Conservation (phyloP, 331 rosid species). For the Malus hybrid region DNA sequence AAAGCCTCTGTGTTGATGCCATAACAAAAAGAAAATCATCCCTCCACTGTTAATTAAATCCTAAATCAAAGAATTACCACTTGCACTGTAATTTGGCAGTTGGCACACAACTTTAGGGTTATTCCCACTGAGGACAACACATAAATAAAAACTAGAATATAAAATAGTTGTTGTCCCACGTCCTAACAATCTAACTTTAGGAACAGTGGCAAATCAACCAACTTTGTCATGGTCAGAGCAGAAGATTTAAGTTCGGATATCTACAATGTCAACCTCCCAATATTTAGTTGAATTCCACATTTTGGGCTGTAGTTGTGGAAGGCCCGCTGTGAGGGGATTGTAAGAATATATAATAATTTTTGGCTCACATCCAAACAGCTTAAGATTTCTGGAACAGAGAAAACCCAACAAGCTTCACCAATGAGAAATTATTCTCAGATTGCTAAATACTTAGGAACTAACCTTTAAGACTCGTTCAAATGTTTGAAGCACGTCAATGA, state of each 20-base stretch:
- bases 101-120: not conserved
- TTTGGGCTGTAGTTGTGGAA: not conserved
- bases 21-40: not conserved
- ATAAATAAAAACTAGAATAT: not conserved
- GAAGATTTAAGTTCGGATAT: not conserved
- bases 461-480: constrained; percentile 72
- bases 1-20: not conserved
- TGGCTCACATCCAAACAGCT: not conserved
- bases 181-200: not conserved
- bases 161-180: not conserved
- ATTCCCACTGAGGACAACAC: not conserved
- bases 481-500: constrained; percentile 72
- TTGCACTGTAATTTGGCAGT: not conserved
- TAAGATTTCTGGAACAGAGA: not conserved
- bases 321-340: not conserved
- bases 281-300: not conserved
- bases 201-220: not conserved
- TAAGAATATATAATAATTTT: not conserved
- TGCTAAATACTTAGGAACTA: constrained; percentile 3
- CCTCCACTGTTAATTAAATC: not conserved
- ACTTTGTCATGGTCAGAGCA: not conserved
- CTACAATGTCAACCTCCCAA: not conserved
- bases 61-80: not conserved
- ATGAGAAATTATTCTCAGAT: not conserved
- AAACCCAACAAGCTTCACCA: not conserved